Evolutionary conservation across 2,329 filamentous ascomycete species (phyloP), one percentile per base, ranked within the genome.

Genomic region (Tolypocladium amazonense): DNA sequence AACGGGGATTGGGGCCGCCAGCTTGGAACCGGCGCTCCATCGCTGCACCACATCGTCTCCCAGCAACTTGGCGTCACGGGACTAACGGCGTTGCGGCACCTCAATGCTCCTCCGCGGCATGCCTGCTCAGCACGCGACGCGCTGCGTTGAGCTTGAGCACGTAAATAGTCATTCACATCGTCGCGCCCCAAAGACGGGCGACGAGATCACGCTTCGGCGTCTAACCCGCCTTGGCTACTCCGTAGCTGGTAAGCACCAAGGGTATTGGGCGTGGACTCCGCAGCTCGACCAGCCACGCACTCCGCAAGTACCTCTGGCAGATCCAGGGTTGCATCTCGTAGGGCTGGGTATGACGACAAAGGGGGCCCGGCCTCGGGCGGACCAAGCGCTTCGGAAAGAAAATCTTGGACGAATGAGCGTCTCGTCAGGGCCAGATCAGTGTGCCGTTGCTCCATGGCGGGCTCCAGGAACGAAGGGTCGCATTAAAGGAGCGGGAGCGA

Each of bases 341-440:
- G 41, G 56, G 56, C 56, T 58, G 50, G 41, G 55, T 56, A 56
- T 56, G 55, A 41, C 37, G 55, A 56, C 55, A 18, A 41, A 43
- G 23, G 50, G 47, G 50, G 27, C n/a, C 35, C 15, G 33, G 12
- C 38, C 23, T 18, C 45, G 25, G 25, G n/a, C 50, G 50, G 50
- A n/a, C 50, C 30, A 53, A 35, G 18, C 33, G 33, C 25, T 39
- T 59, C n/a, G 55, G 43, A 15, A 37, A 41, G 23, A 56, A 23
- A 47, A 56, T 33, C 47, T 56, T 45, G 52, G 52, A 38, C 57
- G 50, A 53, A 53, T 53, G 27, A 20, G 20, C 18, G 50, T 35
- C 27, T n/a, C 50, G 50, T 9, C 50, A 12, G 27, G 47, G n/a
- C 50, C 12, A 35, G 30, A 18, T 47, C 39, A 23, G 20, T 25